Evolutionary conservation across 2,329 filamentous ascomycete species (phyloP), one percentile per base, ranked within the genome.

Genomic region (Chrysosporium queenslandicum): DNA sequence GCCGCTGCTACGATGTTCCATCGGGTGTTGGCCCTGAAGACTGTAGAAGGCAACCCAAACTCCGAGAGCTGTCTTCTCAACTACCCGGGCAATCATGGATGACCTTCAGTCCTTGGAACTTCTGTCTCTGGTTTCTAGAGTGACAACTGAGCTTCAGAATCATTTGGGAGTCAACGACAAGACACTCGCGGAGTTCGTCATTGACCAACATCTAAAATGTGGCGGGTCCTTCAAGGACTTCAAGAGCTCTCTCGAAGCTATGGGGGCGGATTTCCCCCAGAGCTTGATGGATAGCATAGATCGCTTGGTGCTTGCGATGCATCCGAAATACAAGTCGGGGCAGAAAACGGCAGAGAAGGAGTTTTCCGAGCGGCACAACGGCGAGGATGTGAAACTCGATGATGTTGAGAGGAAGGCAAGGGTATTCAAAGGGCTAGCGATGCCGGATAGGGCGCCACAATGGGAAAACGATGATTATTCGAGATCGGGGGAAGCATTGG

Each of bases 101-200:
- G 91, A 96, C 65, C 79, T 98, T 60, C 81, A 87, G 68, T 86
- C 87, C 61, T 82, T 98, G 66, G 92, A 98, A 77, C 77, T 94
- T 56, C 79, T 98, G 50, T 95, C 90, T 62, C 83, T 98, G 64
- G 89, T 97, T 53, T 92, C 88, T 47, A 95, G 91, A 69, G 88
- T 98, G 61, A 89, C 89, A 12, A 91, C 86, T 16, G 92, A 98
- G 70, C 77, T 98, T 50, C 85, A 94, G 63, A 98, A 98, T 65
- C 87, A 98, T 71, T 72, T 97, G 55, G 88, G 90, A 52, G 82
- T 96, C 61, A 86, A 80, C 66, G 90, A 98, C 71, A 96, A 94
- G 71, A 95, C 88, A 4, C 81, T 98, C 23, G 90, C 92, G 60
- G 92, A 98, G 70, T 98, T 95, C 66, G 82, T 98, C 63, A 95